phyloP scores from a whole-genome alignment of 192 early-diverging fungal species.

The Entomortierella lignicola region DNA sequence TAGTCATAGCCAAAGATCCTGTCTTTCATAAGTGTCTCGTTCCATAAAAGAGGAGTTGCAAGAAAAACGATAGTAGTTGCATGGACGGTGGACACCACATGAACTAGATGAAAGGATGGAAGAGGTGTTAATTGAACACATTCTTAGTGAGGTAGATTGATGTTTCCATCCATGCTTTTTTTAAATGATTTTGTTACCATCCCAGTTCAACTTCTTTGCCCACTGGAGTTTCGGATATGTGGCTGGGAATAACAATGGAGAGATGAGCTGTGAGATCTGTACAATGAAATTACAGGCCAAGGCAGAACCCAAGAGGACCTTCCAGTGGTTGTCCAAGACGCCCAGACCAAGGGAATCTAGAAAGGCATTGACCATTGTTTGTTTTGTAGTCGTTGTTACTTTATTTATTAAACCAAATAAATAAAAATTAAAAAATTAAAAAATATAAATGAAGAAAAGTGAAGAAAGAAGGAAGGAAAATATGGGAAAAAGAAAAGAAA shows the following conservation, averaged over 20 bases:
- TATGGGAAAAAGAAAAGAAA: constrained; percentile 3
- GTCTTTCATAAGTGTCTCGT: constrained; percentile 71
- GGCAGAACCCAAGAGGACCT: constrained; percentile 61
- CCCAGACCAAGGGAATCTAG: constrained; percentile 67
- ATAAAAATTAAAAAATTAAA: no score
- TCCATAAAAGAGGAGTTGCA: constrained; percentile 75
- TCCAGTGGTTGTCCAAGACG: constrained; percentile 74
- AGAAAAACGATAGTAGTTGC: constrained; percentile 73
- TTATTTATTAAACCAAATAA: no score
- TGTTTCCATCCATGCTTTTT: neutral
- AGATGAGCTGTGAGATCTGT: constrained; percentile 69
- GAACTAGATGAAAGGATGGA: constrained; percentile 54
- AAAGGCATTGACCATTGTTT: constrained; percentile 26
- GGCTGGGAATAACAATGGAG: constrained; percentile 72
- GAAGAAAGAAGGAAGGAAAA: constrained; percentile 8
- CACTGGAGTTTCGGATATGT: constrained; percentile 71
- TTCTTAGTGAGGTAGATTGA: neutral
- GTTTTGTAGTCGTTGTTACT: neutral
- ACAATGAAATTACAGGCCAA: constrained; percentile 66
- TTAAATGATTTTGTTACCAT: constrained; percentile 25
- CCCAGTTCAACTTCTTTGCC: constrained; percentile 63
- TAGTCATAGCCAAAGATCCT: constrained; percentile 78
- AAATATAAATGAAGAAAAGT: neutral
- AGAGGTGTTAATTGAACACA: neutral
- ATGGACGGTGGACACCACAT: constrained; percentile 85